phyloP scores from a whole-genome alignment of 148 eudicot species.

The Nepenthes gracilis region DNA sequence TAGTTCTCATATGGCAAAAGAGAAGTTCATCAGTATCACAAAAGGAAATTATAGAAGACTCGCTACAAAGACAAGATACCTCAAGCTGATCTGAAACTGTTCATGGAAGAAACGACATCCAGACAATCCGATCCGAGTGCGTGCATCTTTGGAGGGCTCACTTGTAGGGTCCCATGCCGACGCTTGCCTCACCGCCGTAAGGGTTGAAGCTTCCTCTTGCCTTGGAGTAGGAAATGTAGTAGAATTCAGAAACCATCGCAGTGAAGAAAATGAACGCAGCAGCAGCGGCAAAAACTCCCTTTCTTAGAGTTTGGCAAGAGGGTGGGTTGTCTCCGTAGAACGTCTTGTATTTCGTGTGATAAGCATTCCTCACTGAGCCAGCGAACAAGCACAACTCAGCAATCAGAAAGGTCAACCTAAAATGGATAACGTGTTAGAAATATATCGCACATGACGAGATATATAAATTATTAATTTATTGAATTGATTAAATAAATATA shows the following conservation, averaged over 20 bases:
- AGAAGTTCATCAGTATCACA: not conserved
- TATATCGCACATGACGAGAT: too few relatives aligned
- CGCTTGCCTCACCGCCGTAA: slow-evolving; percentile 38
- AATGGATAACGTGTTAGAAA: not conserved
- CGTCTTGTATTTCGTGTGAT: slow-evolving; percentile 47
- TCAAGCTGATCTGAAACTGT: too few relatives aligned
- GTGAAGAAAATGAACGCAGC: slow-evolving; percentile 79
- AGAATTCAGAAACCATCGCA: slow-evolving; percentile 51
- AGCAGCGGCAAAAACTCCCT: slow-evolving; percentile 90
- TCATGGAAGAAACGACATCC: not conserved
- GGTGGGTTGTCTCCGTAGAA: slow-evolving; percentile 34
- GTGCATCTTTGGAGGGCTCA: slow-evolving; percentile 12
- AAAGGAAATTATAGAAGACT: too few relatives aligned
- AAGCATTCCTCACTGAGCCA: slow-evolving; percentile 71
- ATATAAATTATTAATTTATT: too few relatives aligned
- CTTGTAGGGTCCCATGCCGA: slow-evolving; percentile 38
- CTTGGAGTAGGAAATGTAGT: slow-evolving; percentile 51
- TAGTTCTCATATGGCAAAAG: too few relatives aligned
- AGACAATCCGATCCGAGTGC: not conserved
- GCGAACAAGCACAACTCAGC: slow-evolving; percentile 76
- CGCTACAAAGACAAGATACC: too few relatives aligned
- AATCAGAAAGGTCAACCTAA: slow-evolving; percentile 65
- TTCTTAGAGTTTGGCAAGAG: slow-evolving; percentile 70
- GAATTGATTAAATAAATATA: too few relatives aligned
- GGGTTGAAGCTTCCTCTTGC: slow-evolving; percentile 30